Conservation (phyloP, 2,329 filamentous ascomycete genomes). For the Dactylellina leptospora region DNA sequence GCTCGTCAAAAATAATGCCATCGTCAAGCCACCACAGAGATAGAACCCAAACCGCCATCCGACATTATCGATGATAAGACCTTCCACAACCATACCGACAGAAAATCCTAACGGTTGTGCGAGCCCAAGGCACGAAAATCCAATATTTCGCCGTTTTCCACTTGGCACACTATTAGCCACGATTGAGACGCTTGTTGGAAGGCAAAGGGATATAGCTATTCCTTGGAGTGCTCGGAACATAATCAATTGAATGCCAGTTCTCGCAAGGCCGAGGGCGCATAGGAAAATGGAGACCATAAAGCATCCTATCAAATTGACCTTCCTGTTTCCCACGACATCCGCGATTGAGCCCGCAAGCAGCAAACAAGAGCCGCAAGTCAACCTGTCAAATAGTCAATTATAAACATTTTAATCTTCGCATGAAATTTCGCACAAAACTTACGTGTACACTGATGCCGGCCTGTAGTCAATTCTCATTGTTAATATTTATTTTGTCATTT, state of each 20-base stretch:
- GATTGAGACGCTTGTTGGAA: neutral
- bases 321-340: neutral
- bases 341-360: constrained; percentile 1
- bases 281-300: neutral
- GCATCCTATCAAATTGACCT: neutral
- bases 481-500: neutral
- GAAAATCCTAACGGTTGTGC: constrained; percentile 1
- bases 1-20: neutral
- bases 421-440: neutral
- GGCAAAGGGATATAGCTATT: neutral
- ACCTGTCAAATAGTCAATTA: neutral
- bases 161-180: neutral
- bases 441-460: neutral
- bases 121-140: neutral
- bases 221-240: neutral
- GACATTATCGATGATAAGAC: neutral
- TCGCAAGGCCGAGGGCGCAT: neutral
- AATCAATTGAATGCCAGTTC: neutral
- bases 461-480: neutral
- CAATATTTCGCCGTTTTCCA: neutral
- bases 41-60: neutral
- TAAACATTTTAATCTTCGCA: neutral
- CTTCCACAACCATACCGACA: neutral
- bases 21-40: neutral
- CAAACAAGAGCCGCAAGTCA: neutral